Evolutionary conservation across 2,329 filamentous ascomycete species (phyloP).

Genomic region (Corniculantispora saksenae): DNA sequence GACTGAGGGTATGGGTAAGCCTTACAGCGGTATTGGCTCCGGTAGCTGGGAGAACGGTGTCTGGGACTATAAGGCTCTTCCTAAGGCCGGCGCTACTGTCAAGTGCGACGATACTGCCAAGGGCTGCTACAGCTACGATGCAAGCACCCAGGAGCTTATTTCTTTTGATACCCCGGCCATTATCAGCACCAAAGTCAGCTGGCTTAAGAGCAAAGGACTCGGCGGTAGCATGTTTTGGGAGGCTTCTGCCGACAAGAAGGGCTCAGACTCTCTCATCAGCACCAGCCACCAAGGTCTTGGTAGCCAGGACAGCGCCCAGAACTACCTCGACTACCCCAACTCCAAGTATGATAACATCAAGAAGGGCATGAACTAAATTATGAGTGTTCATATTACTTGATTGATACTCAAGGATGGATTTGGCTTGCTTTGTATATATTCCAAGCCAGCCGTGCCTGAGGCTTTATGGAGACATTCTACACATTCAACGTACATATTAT

Average conservation of each 20-base stretch:
- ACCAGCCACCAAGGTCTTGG: slow-evolving; percentile 45
- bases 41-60: slow-evolving; percentile 74
- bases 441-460: not conserved
- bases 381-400: not conserved
- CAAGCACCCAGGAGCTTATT: slow-evolving; percentile 60
- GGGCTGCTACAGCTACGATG: slow-evolving; percentile 73
- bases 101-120: slow-evolving; percentile 57
- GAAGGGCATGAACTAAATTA: slow-evolving; percentile 26
- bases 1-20: slow-evolving; percentile 64
- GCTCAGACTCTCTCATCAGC: slow-evolving; percentile 60
- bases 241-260: slow-evolving; percentile 65
- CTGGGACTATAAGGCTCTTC: slow-evolving; percentile 81
- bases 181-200: slow-evolving; percentile 63
- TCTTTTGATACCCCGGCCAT: slow-evolving; percentile 69
- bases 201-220: slow-evolving; percentile 62
- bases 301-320: slow-evolving; percentile 47
- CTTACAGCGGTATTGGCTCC: slow-evolving; percentile 63
- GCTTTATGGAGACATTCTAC: not conserved
- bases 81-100: slow-evolving; percentile 59
- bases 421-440: not conserved
- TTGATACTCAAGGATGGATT: not conserved
- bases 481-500: slow-evolving; percentile 6
- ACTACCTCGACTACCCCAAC: slow-evolving; percentile 53
- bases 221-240: slow-evolving; percentile 90
- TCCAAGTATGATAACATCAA: slow-evolving; percentile 58